Evolutionary conservation across 768 basidiomycete species (phyloP).

Genomic region (Podaxis sp.): DNA sequence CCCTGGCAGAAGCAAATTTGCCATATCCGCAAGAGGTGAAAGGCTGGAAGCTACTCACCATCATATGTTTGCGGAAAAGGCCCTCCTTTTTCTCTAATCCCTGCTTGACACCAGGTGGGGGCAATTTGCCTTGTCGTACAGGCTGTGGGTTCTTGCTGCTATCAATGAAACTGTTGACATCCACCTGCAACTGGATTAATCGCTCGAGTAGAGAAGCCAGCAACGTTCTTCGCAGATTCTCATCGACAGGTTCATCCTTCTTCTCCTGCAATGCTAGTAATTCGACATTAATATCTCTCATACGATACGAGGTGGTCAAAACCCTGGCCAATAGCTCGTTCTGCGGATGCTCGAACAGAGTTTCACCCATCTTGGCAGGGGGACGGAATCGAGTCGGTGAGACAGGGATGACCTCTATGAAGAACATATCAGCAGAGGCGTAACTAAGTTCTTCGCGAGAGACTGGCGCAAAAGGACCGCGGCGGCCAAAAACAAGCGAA

Average conservation of each 20-base stretch:
- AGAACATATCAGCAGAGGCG: conserved; percentile 93
- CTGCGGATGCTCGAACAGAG: conserved; percentile 93
- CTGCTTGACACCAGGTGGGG: conserved; percentile 94
- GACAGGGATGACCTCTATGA: conserved; percentile 88
- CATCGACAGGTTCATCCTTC: conserved; percentile 42
- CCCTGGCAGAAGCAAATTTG: conserved; percentile 47
- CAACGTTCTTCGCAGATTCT: conserved; percentile 45
- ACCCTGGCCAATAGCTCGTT: conserved; percentile 86
- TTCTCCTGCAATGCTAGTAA: conserved; percentile 62
- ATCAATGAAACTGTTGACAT: conserved; percentile 97
- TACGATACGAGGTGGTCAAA: conserved; percentile 71
- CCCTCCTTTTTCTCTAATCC: conserved; percentile 98
- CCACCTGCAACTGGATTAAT: conserved; percentile 85
- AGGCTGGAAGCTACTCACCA: conserved; percentile 51
- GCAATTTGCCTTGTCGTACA: conserved; percentile 83
- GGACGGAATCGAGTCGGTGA: conserved; percentile 96
- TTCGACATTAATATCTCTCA: conserved; percentile 71
- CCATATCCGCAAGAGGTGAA: background rate
- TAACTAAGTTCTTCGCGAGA: conserved; percentile 55
- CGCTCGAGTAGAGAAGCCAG: conserved; percentile 72
- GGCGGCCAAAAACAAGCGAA: conserved; percentile 86
- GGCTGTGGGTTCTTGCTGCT: conserved; percentile 89
- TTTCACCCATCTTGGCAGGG: conserved; percentile 86
- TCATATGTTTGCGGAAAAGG: conserved; percentile 97
- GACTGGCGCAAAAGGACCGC: conserved; percentile 75